Evolutionary conservation across 2,329 filamentous ascomycete genomes (phyloP).

Genomic region (Diplodia intermedia): DNA sequence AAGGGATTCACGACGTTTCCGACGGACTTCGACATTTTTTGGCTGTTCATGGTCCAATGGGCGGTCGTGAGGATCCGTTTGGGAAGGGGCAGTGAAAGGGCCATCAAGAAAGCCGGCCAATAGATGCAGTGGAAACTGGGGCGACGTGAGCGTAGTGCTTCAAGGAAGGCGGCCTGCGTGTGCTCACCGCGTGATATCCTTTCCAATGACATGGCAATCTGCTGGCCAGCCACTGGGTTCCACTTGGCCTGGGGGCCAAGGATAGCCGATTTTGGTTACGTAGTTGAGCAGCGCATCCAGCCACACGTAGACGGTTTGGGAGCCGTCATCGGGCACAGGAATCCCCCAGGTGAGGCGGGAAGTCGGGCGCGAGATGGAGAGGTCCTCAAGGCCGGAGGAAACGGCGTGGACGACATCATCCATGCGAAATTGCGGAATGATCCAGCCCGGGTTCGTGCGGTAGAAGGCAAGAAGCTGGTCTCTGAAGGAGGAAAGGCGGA

Average conservation of each 20-base stretch:
- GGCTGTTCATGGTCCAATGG: constrained; percentile 90
- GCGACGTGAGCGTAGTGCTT: not conserved
- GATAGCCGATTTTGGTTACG: constrained; percentile 85
- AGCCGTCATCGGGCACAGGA: constrained; percentile 79
- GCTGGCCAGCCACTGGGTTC: constrained; percentile 79
- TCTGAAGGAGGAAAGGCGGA: constrained; percentile 82
- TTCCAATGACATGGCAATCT: constrained; percentile 90
- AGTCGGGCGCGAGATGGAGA: constrained; percentile 85
- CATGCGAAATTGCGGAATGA: constrained; percentile 76
- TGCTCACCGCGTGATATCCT: constrained; percentile 80
- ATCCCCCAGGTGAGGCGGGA: constrained; percentile 87
- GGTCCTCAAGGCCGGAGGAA: constrained; percentile 76
- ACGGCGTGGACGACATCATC: constrained; percentile 81
- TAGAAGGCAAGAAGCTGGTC: constrained; percentile 84
- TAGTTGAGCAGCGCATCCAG: constrained; percentile 96
- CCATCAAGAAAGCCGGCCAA: constrained; percentile 96
- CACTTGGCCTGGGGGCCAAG: constrained; percentile 70
- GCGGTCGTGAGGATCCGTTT: constrained; percentile 84
- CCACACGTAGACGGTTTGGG: constrained; percentile 98
- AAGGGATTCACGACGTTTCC: constrained; percentile 97
- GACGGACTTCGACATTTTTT: constrained; percentile 96
- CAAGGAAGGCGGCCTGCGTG: not conserved
- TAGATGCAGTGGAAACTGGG: constrained; percentile 86
- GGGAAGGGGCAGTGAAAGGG: constrained; percentile 78
- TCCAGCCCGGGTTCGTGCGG: constrained; percentile 75